Evolutionary conservation across 2,329 filamentous ascomycete genomes (phyloP).

Genomic region (Fusarium graminum): DNA sequence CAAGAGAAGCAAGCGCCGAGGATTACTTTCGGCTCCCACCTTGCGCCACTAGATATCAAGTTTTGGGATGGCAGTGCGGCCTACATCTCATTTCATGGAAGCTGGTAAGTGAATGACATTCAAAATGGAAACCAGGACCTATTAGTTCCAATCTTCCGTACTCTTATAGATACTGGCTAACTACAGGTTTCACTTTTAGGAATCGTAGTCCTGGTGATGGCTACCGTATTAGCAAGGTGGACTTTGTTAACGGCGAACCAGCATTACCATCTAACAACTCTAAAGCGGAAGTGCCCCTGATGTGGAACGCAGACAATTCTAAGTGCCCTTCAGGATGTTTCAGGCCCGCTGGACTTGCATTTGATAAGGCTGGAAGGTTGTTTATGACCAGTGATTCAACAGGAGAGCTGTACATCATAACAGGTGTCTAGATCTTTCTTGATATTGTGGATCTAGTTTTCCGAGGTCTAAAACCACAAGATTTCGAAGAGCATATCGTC

Average conservation of each 20-base stretch:
- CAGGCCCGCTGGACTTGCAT: conserved; percentile 2
- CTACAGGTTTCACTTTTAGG: not conserved
- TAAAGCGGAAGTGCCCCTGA: conserved; percentile 13
- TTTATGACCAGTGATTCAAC: conserved; percentile 21
- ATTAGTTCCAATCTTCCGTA: no score
- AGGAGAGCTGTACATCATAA: conserved; percentile 6
- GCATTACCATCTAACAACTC: not conserved
- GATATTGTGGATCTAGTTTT: no score
- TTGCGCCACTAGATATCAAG: conserved; percentile 15
- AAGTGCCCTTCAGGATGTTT: conserved; percentile 15
- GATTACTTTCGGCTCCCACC: conserved; percentile 12
- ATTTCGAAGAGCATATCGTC: no score
- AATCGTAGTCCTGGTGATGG: conserved; percentile 21
- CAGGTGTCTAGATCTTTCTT: no score
- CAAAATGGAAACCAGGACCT: no score
- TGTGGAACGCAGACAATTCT: conserved; percentile 14
- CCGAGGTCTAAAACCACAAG: no score
- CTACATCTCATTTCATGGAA: conserved; percentile 18
- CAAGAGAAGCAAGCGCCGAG: conserved; percentile 13
- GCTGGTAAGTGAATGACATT: conserved; percentile 1
- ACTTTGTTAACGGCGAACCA: conserved; percentile 6
- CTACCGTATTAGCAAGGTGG: conserved; percentile 18
- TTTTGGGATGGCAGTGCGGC: conserved; percentile 13
- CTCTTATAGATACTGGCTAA: no score
- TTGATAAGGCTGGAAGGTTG: conserved; percentile 8